These are phyloP conservation scores for Alternaria viburni DNA, from an alignment of 2,329 filamentous ascomycete species.

Conservation along the genomic window DNA sequence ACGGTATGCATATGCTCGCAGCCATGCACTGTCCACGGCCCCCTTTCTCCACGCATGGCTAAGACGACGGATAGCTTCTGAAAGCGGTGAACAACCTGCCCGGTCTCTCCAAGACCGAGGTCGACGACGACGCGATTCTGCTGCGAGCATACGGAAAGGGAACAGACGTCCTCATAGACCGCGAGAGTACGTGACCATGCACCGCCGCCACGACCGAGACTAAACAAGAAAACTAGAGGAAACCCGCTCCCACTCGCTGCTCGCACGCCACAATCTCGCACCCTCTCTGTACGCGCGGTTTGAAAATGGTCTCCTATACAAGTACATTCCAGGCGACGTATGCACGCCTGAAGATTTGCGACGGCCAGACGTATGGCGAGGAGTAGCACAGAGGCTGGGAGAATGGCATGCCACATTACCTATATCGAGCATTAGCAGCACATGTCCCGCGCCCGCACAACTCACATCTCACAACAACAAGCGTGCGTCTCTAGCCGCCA, in stretches of 20 bases:
- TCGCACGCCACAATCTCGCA: constrained; percentile 82
- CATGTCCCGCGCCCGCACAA: constrained; percentile 42
- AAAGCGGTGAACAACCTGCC: constrained; percentile 75
- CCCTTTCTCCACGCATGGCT: constrained; percentile 8
- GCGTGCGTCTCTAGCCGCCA: constrained; percentile 46
- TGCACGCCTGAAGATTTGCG: constrained; percentile 82
- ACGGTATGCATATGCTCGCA: constrained; percentile 62
- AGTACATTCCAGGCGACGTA: constrained; percentile 81
- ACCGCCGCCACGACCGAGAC: constrained; percentile 1
- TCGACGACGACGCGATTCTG: constrained; percentile 85
- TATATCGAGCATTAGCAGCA: constrained; percentile 57
- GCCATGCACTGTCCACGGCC: background rate
- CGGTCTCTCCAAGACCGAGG: constrained; percentile 74
- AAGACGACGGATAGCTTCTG: constrained; percentile 57
- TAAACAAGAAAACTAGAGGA: constrained; percentile 57
- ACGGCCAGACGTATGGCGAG: constrained; percentile 75
- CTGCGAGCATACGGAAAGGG: constrained; percentile 93
- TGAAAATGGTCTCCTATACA: constrained; percentile 94
- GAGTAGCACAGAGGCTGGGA: constrained; percentile 81
- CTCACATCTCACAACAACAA: constrained; percentile 42
- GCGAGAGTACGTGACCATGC: constrained; percentile 71
- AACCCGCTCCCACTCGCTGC: constrained; percentile 76
- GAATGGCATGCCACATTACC: constrained; percentile 87
- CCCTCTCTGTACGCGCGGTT: constrained; percentile 89
- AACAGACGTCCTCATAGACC: constrained; percentile 94